Evolutionary conservation across 1,284 basidiomycete species (phyloP), one percentile per base, ranked within the genome.

Genomic region (Trichosporon faecale): DNA sequence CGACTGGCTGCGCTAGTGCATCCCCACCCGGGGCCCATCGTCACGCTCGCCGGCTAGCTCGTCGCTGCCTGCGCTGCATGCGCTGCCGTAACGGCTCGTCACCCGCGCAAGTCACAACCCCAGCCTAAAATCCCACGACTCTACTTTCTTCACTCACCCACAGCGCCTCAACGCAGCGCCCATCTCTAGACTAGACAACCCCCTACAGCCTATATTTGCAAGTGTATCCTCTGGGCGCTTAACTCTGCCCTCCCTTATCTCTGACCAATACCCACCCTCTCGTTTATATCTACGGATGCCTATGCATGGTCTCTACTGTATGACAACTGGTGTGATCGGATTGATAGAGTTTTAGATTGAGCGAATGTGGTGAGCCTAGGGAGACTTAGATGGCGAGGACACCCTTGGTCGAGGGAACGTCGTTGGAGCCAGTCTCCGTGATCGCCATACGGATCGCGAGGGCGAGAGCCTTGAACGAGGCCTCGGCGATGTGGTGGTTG

Each of bases 381-480:
- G 21, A 18, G 5, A 27, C 57, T 73, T 80, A 84, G 31, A 80
- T 64, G 27, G 83, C 83, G 63, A 97, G 85, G 3, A 97, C 93
- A 72, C 96, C 97, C 84, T 99, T 99, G 8, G 97, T 99, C 80
- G 93, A 96, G 2, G 97, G 97, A 23, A 99, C 90, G 74, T 99
- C 97, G 77, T 90, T 88, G 16, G 91, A 88, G 6, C 95, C 95
- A 0, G 96, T 99, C 74, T 87, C 87, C 78, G 94, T 89, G 73
- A 97, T 92, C 18, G 97, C 97, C 84, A 98, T 90, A 75, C 92
- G 90, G 77, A 99, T 95, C 3, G 97, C 97, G 21, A 99, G 86
- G 0, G 96, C 97, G 29, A 98, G 85, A 0, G 96, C 96, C 85
- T 99, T 99, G 88, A 99, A 99, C 6, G 95, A 94, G 4, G 95